Percentiles rank a stretch among this genome's conserved stretches.
These are phyloP conservation scores for Fusarium sp. DNA, from an alignment of 2,329 filamentous ascomycete species.

Conservation along the genomic window DNA sequence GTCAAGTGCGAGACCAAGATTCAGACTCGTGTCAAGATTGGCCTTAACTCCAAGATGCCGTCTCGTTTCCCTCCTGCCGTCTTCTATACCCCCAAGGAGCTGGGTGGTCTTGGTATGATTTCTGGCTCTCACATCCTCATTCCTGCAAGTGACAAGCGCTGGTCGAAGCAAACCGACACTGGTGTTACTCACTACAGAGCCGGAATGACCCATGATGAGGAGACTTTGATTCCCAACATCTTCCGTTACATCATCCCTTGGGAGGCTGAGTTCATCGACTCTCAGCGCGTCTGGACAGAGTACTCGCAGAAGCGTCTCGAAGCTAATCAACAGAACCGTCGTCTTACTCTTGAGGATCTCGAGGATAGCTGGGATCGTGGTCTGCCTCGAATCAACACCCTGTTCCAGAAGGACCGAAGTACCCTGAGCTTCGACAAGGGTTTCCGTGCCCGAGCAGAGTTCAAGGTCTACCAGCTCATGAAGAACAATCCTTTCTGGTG, in stretches of 20 bases:
- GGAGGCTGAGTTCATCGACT: slow-evolving; percentile 99
- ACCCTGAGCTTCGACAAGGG: slow-evolving; percentile 99
- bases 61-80: slow-evolving; percentile 98
- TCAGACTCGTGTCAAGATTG: slow-evolving; percentile 98
- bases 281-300: slow-evolving; percentile 98
- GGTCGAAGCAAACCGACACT: slow-evolving; percentile 97
- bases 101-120: slow-evolving; percentile 98
- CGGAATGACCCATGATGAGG: slow-evolving; percentile 98
- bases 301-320: slow-evolving; percentile 98
- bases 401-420: slow-evolving; percentile 98
- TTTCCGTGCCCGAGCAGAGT: slow-evolving; percentile 94
- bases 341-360: slow-evolving; percentile 93
- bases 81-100: slow-evolving; percentile 98
- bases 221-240: slow-evolving; percentile 98
- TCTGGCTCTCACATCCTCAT: slow-evolving; percentile 98
- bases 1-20: slow-evolving; percentile 99
- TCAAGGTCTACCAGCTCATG: slow-evolving; percentile 99
- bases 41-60: slow-evolving; percentile 99
- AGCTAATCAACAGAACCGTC: slow-evolving; percentile 95
- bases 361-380: slow-evolving; percentile 99
- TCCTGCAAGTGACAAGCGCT: slow-evolving; percentile 96
- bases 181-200: slow-evolving; percentile 97
- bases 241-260: slow-evolving; percentile 99
- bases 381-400: slow-evolving; percentile 95
- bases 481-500: slow-evolving; percentile 99